Conservation (phyloP, 2,329 filamentous ascomycete genomes). For the Pleomassaria siparia region DNA sequence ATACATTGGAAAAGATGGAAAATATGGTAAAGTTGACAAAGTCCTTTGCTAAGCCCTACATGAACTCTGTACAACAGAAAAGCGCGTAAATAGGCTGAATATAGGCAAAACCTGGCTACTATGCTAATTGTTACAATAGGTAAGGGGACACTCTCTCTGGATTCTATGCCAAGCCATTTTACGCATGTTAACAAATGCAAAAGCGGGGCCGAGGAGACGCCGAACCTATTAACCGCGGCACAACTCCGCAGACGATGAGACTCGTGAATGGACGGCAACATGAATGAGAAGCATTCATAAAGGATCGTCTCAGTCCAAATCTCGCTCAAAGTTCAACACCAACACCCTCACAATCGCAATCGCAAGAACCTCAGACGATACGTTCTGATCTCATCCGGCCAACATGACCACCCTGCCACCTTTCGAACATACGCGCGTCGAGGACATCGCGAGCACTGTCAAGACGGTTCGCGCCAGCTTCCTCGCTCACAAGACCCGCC, state of each 20-base stretch:
- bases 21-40: too few species aligned
- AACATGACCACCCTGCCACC: constrained; percentile 29
- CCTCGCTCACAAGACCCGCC: constrained; percentile 65
- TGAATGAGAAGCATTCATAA: neutral
- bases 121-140: too few species aligned
- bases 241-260: neutral
- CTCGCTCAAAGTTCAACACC: neutral
- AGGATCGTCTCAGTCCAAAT: neutral
- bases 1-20: too few species aligned
- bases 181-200: too few species aligned
- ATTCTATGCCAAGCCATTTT: neutral
- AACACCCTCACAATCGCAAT: neutral
- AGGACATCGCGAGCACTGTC: constrained; percentile 35
- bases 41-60: too few species aligned
- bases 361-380: too few species aligned
- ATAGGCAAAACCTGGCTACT: too few species aligned
- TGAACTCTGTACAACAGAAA: too few species aligned
- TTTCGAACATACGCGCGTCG: constrained; percentile 41
- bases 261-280: neutral
- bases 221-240: neutral
- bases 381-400: neutral
- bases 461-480: constrained; percentile 54
- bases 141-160: too few species aligned
- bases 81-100: too few species aligned
- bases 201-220: neutral